Conservation (phyloP, 768 basidiomycete species). For the Amanita polypyramis region DNA sequence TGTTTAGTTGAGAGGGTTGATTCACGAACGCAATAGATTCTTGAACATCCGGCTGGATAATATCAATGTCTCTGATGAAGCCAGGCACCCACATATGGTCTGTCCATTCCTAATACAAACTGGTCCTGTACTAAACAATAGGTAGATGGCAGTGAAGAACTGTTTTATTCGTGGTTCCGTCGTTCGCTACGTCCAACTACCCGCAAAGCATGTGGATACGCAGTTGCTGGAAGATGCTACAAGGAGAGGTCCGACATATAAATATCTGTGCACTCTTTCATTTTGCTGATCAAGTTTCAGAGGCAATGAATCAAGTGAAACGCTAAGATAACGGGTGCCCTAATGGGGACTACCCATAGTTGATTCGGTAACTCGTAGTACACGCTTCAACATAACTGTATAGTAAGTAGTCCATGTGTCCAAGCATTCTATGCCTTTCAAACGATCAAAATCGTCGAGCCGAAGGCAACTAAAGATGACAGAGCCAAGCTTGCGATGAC, state of each 20-base stretch:
- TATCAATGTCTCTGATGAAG: conserved; percentile 87
- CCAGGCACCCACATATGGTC: conserved; percentile 96
- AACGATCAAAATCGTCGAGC: background rate
- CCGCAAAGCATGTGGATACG: conserved; percentile 88
- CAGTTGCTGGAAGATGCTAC: conserved; percentile 95
- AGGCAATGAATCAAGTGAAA: conserved; percentile 36
- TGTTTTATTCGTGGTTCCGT: conserved; percentile 99
- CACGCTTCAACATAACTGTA: background rate
- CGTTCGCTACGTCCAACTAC: conserved; percentile 93
- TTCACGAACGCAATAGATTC: conserved; percentile 40
- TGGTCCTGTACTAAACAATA: background rate
- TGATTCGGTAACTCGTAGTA: background rate
- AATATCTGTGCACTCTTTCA: background rate
- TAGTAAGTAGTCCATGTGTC: background rate
- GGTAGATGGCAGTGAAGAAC: conserved; percentile 96
- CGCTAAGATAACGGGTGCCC: conserved; percentile 17
- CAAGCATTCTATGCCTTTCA: background rate
- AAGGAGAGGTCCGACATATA: conserved; percentile 59
- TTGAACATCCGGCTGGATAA: conserved; percentile 94
- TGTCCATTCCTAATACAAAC: background rate
- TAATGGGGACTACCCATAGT: background rate
- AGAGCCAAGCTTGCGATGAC: background rate
- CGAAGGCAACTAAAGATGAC: background rate
- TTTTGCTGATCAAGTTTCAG: conserved; percentile 18
- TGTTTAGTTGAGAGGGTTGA: conserved; percentile 2